Base-by-base conservation (phyloP, 169 alveolate species). In the Eimeria brunetti region DNA sequence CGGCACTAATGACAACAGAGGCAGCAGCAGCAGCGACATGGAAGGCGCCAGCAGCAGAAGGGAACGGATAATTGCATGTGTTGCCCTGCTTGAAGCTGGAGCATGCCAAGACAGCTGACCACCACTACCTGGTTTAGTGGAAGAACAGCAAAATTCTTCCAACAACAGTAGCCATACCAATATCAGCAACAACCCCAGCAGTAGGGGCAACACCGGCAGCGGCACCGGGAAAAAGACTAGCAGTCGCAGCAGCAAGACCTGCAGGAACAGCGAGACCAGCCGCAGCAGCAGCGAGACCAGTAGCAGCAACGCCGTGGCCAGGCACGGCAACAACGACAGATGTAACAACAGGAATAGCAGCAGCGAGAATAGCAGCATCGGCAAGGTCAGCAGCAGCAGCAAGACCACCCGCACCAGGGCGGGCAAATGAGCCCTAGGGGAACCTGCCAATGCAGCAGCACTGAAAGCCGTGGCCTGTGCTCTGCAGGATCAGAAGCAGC, bases 331-430 rank as follows among this genome's bases (percentile, higher is more conserved):
- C 78, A 41, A 27, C 1, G 41, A n/a, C 8, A 67, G 1, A 14
- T 1, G 75, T 22, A 36, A n/a, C 5, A 44, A 38, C 90, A 27
- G 71, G 67, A 84, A 44, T 27, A 84, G 62, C 81, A 12, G 64
- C 92, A 33, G 64, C 64, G 14, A 16, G 16, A 30, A 18, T 1
- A 85, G 80, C 64, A 85, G 92, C 92, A 60, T 6, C 56, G 58
- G 58, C 81, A 60, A 7, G 60, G 38, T 11, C 78, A 85, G 38
- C 62, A 22, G 41, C 44, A 38, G 75, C 75, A 85, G 81, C 75
- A 58, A 27, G 41, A 9, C 60, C 1, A 16, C 62, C 75, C 7
- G 24, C 46, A 20, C 12, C 36, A 49, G 56, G 22, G 53, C 27
- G n/a, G 46, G 22, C 58, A 76, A 36, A 36, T n/a, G 81, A 36